Conservation (phyloP, 192 early-diverging fungal species). For the Pilobolus umbonatus region DNA sequence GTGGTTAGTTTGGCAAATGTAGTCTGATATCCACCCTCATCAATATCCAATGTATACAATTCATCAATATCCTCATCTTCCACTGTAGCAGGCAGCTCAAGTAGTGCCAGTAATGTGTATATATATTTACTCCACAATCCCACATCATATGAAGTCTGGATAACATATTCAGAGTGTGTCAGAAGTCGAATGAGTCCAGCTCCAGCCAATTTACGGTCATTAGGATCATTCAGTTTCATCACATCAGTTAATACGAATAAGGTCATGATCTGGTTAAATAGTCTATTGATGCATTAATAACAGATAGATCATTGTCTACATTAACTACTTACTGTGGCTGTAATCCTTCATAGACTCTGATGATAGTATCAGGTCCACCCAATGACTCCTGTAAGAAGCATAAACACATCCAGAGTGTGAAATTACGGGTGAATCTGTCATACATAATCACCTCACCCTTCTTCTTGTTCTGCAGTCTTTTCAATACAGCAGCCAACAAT, state of each 20-base stretch:
- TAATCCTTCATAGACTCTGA: constrained; percentile 53
- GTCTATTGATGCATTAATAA: constrained; percentile 24
- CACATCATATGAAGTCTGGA: constrained; percentile 49
- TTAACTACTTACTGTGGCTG: constrained; percentile 45
- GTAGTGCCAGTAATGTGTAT: constrained; percentile 45
- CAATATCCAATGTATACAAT: constrained; percentile 65
- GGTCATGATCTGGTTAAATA: constrained; percentile 63
- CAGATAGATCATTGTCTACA: not conserved
- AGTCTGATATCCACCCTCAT: constrained; percentile 77
- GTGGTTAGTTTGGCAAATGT: constrained; percentile 77
- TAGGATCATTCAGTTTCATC: constrained; percentile 43
- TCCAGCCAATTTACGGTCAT: constrained; percentile 59
- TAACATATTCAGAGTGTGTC: constrained; percentile 48
- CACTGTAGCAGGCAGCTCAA: constrained; percentile 53
- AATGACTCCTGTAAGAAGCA: constrained; percentile 62
- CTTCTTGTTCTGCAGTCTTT: constrained; percentile 48
- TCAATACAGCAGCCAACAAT: constrained; percentile 41
- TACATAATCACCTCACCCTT: constrained; percentile 11
- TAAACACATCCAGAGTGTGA: constrained; percentile 63
- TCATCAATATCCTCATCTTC: constrained; percentile 53
- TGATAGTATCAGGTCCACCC: constrained; percentile 54
- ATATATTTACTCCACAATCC: constrained; percentile 46
- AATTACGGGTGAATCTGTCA: constrained; percentile 58
- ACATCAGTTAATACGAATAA: constrained; percentile 65
- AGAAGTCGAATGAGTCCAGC: constrained; percentile 63